Evolutionary conservation across 2,329 filamentous ascomycete genomes (phyloP), one percentile per base, ranked within the genome.

Genomic region (Scedosporium aurantiacum): DNA sequence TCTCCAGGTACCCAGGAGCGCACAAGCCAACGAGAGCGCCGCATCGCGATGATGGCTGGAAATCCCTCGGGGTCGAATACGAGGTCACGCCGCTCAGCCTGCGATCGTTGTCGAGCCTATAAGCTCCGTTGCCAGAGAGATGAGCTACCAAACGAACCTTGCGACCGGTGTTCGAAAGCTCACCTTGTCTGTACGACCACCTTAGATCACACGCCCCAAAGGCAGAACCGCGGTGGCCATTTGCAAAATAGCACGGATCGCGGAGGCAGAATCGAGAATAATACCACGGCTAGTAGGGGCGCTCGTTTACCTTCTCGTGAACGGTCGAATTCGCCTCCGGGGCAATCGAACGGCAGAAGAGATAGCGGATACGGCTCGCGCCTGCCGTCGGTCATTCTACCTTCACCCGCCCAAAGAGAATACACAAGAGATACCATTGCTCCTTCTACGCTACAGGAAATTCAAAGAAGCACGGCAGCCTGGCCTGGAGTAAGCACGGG

Each of bases 111-210:
- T 58, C 57, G 57, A 25, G 57, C 57, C 16, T 58, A 58, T 37
- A 58, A 58, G 28, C 57, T 58, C 32, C 57, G 57, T n/a, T 58
- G 57, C n/a, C 57, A 58, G 57, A 32, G 57, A 41, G 57, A 58
- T 25, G 57, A 58, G 37, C 57, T 21, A 25, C 57, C 32, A n/a
- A 58, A 58, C 57, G 57, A 58, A 25, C 57, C 57, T 7, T 58
- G 57, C 27, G 57, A 58, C 40, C 57, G 57, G n/a, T 58, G 57
- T 41, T 45, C 23, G 10, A 58, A 58, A 23, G 57, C 57, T 37
- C 57, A 45, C 37, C 27, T 58, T 16, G 57, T 58, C 32, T 58
- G 57, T 18, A 58, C 57, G 27, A 58, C 57, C 40, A 58, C 57
- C 14, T 41, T 41, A n/a, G 57, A 58, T 18, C 57, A 41, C n/a